Base-by-base conservation (phyloP, 2,329 filamentous ascomycete genomes). In the Incumbomyces lentus region DNA sequence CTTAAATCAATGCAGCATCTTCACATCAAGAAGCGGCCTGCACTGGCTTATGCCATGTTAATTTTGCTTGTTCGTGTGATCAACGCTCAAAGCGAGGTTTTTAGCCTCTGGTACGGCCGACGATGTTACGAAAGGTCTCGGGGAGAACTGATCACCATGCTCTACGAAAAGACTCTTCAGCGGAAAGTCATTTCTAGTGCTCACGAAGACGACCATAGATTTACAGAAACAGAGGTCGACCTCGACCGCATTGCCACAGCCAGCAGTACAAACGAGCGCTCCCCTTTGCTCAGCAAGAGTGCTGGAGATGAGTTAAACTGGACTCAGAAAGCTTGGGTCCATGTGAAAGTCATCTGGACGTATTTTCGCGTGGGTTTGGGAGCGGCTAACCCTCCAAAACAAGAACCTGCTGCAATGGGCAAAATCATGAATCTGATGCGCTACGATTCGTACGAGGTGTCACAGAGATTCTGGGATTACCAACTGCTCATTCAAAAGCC, bases 341-440 rank as follows among this genome's bases (percentile, higher is more conserved):
- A 44, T 18, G 17, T 31, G 7, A 35, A 31, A 19, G 35, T 14
- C 14, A 18, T 40, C 17, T 22, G 53, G 22, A 19, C 34, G 3
- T 44, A 42, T 16, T 35, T 40, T 8, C 34, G 26, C 34, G 31
- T 51, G 16, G 40, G 44, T 6, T 46, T 52, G 17, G 36, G 18
- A 6, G 1, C 49, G 50, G 32, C 47, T 32, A 42, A 41, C 46
- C 8, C 59, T 56, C 48, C 58, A 37, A 62, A 62, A 46, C 50
- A 49, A 19, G 73, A 74, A 46, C 76, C 83, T 2, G 86, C 88
- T 0, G 87, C 85, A 0, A 90, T 89, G 65, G 88, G 88, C 6
- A 94, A 94, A 60, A 92, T 95, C 43, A 75, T 95, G 50, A 95
- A 94, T 57, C 66, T 95, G 2, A 84, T 94, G 71, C 81, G 86